A percentile compares a stretch with the other conserved stretches of the same genome.
Conservation (phyloP, 2,329 filamentous ascomycete species). For the Fusarium sp. region DNA sequence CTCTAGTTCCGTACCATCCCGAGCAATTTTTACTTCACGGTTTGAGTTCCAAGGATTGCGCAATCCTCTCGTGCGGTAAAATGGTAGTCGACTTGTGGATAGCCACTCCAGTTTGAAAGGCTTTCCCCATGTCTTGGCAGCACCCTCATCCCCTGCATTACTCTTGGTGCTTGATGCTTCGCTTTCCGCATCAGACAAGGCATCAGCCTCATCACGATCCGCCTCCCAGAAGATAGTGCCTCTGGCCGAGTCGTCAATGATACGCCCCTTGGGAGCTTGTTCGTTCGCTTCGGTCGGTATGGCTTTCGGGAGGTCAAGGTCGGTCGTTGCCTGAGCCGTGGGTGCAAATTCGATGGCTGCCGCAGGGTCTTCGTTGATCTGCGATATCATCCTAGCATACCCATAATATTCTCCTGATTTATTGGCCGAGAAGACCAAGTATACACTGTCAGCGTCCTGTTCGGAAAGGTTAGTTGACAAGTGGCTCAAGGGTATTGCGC, state of each 20-base stretch:
- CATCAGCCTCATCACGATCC: constrained; percentile 65
- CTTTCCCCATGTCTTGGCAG: constrained; percentile 80
- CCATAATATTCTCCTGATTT: constrained; percentile 98
- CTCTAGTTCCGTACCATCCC: constrained; percentile 93
- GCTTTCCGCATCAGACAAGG: constrained; percentile 53
- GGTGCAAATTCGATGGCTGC: constrained; percentile 76
- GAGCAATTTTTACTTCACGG: constrained; percentile 92
- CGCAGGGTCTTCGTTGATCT: constrained; percentile 80
- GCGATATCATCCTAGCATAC: constrained; percentile 88
- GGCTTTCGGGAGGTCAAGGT: constrained; percentile 77
- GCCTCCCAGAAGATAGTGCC: constrained; percentile 98
- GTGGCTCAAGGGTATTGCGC: not conserved
- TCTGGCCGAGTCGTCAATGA: constrained; percentile 92
- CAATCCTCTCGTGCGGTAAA: constrained; percentile 86
- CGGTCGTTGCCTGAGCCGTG: constrained; percentile 66
- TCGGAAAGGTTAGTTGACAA: not conserved
- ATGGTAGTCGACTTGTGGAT: constrained; percentile 83
- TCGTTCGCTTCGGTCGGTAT: constrained; percentile 83
- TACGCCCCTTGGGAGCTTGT: constrained; percentile 80
- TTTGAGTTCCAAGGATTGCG: constrained; percentile 97
- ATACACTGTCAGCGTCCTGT: constrained; percentile 83
- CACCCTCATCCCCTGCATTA: constrained; percentile 54
- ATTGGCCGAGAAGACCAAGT: constrained; percentile 94
- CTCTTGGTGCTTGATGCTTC: constrained; percentile 51
- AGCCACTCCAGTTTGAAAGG: constrained; percentile 93